Evolutionary conservation across 345 rosid species (phyloP).

Genomic region (Isatis tinctoria): DNA sequence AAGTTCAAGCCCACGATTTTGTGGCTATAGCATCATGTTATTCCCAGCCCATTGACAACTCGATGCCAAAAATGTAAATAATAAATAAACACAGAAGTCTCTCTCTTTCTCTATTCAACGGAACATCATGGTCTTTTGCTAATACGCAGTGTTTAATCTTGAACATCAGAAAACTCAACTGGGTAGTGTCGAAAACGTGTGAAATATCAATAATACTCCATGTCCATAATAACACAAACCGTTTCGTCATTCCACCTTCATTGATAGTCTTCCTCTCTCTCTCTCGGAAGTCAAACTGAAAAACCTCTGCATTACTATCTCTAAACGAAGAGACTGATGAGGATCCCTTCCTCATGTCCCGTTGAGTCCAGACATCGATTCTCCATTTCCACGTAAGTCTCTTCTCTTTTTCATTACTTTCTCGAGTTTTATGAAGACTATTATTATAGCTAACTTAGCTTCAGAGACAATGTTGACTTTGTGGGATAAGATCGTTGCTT

Average conservation of each 20-base stretch:
- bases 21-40: no score
- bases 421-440: background rate
- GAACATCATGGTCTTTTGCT: background rate
- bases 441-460: background rate
- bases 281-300: background rate
- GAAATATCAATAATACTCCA: background rate
- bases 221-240: background rate
- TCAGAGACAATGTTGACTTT: slow-evolving; percentile 13
- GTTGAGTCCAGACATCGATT: slow-evolving; percentile 53
- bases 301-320: background rate
- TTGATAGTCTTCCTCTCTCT: background rate
- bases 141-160: background rate
- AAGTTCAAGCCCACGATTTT: no score
- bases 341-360: slow-evolving; percentile 33
- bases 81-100: no score
- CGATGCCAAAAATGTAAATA: no score
- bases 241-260: background rate
- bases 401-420: background rate
- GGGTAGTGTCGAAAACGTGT: background rate
- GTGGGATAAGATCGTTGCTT: background rate
- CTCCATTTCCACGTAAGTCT: slow-evolving; percentile 44
- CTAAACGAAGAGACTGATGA: background rate
- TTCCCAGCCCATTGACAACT: no score
- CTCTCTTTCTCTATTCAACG: no score
- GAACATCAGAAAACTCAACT: background rate